Base-by-base conservation (phyloP, 345 rosid genomes). In the Cochlearia excelsa region DNA sequence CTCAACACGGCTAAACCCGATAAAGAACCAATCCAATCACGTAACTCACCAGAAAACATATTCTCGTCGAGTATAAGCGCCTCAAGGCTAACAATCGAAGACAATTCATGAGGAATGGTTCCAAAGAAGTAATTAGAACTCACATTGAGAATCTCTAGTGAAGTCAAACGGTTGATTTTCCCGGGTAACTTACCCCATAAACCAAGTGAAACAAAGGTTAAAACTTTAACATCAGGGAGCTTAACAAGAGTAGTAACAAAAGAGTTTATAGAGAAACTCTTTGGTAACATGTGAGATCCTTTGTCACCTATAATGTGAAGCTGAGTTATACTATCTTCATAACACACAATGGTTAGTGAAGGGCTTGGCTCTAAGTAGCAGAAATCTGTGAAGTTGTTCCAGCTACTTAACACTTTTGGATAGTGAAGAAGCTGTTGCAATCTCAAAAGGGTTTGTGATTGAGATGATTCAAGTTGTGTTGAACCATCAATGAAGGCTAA, bases 131-230 rank as follows among this genome's bases (percentile, higher is more conserved):
- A 82, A 71, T 93, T 93, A 3, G 97, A 87, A 66, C 90, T 89
- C 76, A 89, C 65, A 51, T 93, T 93, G 56, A 93, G 78, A 41
- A 89, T 85, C 78, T 93, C 99, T 27, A 93, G 53, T 0, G 95
- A 81, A 0, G 81, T 76, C 5, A 93, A 67, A 40, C 81, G 85
- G 4, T 79, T 70, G 10, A 93, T 68, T 72, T 89, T 87, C 46
- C 81, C 84, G 5, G 99, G 80, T 59, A 93, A 71, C 7, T 77
- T 79, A 40, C 99, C 99, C 99, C 99, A 85, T 72, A 93, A 71
- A 16, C 99, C 99, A 0, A 93, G 84, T 16, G 91, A 87, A 40
- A 77, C 87, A 71, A 93, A 67, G 46, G 86, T 84, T 55, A 93
- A 81, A 71, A 93, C 99, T 74, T 87, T 89, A 74, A 89, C 70